Percentiles rank a stretch among this genome's conserved stretches.
These are phyloP conservation scores for Raffaelea ambrosiae DNA, from an alignment of 2,329 filamentous ascomycete species.

Conservation along the genomic window DNA sequence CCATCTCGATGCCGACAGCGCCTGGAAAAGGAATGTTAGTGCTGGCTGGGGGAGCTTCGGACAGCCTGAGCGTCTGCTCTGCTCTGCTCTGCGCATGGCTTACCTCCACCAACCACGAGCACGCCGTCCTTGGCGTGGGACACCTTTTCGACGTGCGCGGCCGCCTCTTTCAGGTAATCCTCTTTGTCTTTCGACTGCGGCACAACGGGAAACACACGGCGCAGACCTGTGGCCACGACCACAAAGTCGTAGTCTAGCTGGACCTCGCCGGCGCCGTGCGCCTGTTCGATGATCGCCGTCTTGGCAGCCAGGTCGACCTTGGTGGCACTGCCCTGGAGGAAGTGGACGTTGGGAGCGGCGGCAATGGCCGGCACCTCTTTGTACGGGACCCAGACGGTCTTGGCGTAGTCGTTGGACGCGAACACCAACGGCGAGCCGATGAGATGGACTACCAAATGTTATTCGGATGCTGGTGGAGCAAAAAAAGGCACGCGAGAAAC, in stretches of 20 bases:
- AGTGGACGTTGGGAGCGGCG: constrained; percentile 45
- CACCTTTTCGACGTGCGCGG: constrained; percentile 48
- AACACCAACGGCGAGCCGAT: constrained; percentile 70
- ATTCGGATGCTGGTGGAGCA: not conserved
- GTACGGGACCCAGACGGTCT: constrained; percentile 63
- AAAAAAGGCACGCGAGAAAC: too few species aligned
- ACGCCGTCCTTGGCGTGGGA: constrained; percentile 47
- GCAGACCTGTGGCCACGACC: constrained; percentile 62
- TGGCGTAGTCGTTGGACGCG: constrained; percentile 52
- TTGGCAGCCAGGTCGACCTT: constrained; percentile 52
- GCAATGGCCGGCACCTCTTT: constrained; percentile 59
- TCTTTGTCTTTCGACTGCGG: constrained; percentile 56
- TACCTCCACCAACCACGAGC: constrained; percentile 62
- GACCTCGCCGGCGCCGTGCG: constrained; percentile 31
- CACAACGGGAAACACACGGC: constrained; percentile 63
- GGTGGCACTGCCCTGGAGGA: constrained; percentile 57
- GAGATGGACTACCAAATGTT: constrained; percentile 49
- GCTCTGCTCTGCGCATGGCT: too few species aligned
- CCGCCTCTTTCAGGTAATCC: constrained; percentile 54
- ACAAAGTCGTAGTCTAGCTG: constrained; percentile 62
- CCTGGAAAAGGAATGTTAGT: constrained; percentile 27
- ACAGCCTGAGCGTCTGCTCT: too few species aligned
- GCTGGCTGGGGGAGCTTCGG: too few species aligned
- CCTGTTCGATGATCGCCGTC: constrained; percentile 46
- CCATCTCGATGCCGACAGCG: constrained; percentile 76